These are phyloP conservation scores for Calonectria ilicicola DNA, from an alignment of 2,329 filamentous ascomycete genomes.

Conservation along the genomic window DNA sequence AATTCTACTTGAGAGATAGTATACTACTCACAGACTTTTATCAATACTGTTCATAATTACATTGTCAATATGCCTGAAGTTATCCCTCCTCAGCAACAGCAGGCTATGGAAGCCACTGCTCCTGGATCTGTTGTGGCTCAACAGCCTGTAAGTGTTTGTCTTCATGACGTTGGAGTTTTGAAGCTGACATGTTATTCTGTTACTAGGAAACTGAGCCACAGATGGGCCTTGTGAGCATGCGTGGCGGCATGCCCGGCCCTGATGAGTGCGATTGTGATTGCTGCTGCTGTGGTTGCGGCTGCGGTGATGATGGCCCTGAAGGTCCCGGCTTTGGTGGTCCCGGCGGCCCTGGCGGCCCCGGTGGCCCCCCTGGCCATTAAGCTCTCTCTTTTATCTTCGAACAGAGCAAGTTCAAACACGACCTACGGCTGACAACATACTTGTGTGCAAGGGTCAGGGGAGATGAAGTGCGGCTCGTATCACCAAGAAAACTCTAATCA, in stretches of 20 bases:
- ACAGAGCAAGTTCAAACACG: too few relatives aligned
- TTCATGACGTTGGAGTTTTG: background rate
- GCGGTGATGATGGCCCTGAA: background rate
- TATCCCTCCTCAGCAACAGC: background rate
- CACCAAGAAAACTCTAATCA: background rate
- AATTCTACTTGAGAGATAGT: background rate
- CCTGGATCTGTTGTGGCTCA: background rate
- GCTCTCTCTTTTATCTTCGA: too few relatives aligned
- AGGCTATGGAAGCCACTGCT: background rate
- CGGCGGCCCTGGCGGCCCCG: background rate
- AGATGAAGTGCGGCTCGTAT: background rate
- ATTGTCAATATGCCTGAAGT: background rate
- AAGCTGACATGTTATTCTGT: background rate
- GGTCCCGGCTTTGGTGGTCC: background rate
- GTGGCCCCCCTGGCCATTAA: background rate
- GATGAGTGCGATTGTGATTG: background rate
- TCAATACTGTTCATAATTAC: background rate
- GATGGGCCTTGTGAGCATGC: background rate
- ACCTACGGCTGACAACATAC: background rate
- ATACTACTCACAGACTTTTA: background rate
- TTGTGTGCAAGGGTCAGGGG: background rate
- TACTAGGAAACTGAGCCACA: background rate
- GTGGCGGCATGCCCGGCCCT: background rate
- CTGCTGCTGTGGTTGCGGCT: background rate
- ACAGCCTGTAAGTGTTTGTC: background rate